These are phyloP conservation scores for Lentinula edodes DNA, from an alignment of 768 basidiomycete species.

Conservation along the genomic window DNA sequence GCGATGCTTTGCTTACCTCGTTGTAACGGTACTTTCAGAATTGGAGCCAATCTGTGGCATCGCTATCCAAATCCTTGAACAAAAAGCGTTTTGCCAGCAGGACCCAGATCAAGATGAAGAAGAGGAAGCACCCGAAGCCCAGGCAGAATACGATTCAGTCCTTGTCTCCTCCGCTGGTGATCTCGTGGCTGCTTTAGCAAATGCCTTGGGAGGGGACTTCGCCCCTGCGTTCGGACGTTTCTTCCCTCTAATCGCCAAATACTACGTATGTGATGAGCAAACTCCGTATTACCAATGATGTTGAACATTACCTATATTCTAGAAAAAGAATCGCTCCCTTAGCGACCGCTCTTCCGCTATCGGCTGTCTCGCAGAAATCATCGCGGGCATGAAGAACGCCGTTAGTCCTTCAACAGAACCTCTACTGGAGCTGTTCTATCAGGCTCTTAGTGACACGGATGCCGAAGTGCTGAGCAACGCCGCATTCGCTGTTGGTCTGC, in stretches of 20 bases:
- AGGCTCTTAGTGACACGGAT: conserved; percentile 77
- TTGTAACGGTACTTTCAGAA: conserved; percentile 33
- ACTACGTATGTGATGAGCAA: conserved; percentile 60
- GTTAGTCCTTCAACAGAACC: conserved; percentile 81
- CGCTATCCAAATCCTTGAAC: conserved; percentile 81
- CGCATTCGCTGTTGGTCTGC: conserved; percentile 88
- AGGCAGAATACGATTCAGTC: conserved; percentile 95
- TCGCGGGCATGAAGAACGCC: conserved; percentile 82
- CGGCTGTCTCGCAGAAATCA: conserved; percentile 93
- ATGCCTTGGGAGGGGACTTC: conserved; percentile 82
- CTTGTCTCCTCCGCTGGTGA: conserved; percentile 92
- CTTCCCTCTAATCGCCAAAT: conserved; percentile 85
- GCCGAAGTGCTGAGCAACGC: conserved; percentile 96
- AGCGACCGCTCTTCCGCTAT: conserved; percentile 92
- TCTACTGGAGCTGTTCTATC: conserved; percentile 80
- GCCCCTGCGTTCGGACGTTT: conserved; percentile 77
- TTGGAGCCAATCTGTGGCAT: conserved; percentile 76
- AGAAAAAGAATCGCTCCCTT: conserved; percentile 83
- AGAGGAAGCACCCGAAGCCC: conserved; percentile 81
- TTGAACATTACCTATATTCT: conserved; percentile 7
- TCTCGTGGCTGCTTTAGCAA: conserved; percentile 85
- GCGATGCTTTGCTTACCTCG: neutral
- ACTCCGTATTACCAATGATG: neutral
- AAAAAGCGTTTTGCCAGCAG: conserved; percentile 94
- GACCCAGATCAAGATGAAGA: conserved; percentile 90